Conservation (phyloP, 1,139 yeast genomes). For the Suhomyces wounanorum region DNA sequence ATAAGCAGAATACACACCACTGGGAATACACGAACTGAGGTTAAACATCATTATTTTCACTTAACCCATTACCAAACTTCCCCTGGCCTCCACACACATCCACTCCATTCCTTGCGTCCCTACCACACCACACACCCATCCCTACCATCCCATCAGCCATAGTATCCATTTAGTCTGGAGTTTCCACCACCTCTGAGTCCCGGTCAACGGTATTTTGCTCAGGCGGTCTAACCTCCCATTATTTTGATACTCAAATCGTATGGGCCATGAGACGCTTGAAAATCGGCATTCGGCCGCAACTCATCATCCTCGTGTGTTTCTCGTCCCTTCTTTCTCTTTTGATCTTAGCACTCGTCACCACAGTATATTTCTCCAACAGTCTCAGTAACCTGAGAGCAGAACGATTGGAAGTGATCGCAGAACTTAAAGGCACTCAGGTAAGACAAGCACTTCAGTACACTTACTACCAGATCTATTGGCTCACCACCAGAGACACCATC, state of each 20-base stretch:
- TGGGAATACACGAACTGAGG: too few species aligned
- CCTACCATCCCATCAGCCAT: neutral
- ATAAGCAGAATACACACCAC: too few species aligned
- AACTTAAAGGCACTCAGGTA: constrained; percentile 77
- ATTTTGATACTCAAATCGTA: neutral
- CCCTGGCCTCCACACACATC: neutral
- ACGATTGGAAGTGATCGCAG: constrained; percentile 74
- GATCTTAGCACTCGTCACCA: constrained; percentile 76
- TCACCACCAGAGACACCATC: constrained; percentile 63
- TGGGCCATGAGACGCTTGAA: constrained; percentile 42
- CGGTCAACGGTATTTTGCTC: neutral
- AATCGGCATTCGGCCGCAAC: constrained; percentile 65
- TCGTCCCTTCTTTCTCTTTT: constrained; percentile 77
- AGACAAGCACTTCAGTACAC: constrained; percentile 63
- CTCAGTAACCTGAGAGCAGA: constrained; percentile 67
- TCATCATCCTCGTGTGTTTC: constrained; percentile 74
- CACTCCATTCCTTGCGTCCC: neutral
- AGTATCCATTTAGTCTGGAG: neutral
- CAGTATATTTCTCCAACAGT: constrained; percentile 71
- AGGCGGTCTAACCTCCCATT: neutral
- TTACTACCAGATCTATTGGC: constrained; percentile 70
- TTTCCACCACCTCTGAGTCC: neutral
- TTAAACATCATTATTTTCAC: too few species aligned
- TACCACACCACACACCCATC: neutral
- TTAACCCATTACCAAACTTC: too few species aligned